Conservation (phyloP, 495 filamentous ascomycete species). For the Aspergillus nidulans region DNA sequence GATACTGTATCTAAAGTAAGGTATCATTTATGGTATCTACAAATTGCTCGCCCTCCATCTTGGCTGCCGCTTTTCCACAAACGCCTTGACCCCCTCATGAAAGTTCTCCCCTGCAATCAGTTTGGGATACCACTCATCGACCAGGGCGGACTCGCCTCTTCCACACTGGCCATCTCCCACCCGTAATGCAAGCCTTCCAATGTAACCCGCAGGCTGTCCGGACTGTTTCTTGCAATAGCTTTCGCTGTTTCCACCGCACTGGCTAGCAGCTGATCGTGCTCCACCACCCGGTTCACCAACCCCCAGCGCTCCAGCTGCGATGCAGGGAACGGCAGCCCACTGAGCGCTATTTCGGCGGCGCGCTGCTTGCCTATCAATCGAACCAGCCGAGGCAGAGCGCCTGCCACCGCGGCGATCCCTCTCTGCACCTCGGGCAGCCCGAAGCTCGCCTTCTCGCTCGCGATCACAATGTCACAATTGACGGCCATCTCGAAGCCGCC, state of each 20-base stretch:
- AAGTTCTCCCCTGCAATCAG: constrained; percentile 70
- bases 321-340: constrained; percentile 54
- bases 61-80: constrained; percentile 73
- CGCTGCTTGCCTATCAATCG: constrained; percentile 62
- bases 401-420: constrained; percentile 66
- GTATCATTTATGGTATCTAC: background rate
- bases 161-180: constrained; percentile 62
- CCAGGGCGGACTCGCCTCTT: constrained; percentile 57
- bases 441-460: constrained; percentile 51
- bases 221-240: constrained; percentile 46
- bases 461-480: constrained; percentile 68
- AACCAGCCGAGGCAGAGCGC: constrained; percentile 68
- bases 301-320: constrained; percentile 62
- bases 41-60: constrained; percentile 72
- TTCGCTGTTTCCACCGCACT: constrained; percentile 9
- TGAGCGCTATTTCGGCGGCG: constrained; percentile 67
- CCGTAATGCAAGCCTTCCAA: constrained; percentile 61
- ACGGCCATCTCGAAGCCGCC: constrained; percentile 70
- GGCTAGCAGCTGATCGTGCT: background rate
- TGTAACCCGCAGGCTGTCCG: constrained; percentile 64
- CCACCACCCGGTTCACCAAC: constrained; percentile 12
- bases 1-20: too few relatives aligned
- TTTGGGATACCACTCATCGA: constrained; percentile 52
- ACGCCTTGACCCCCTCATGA: constrained; percentile 70
- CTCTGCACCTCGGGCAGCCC: constrained; percentile 64